Conservation (phyloP, 345 rosid species). For the Syzygium jambos region DNA sequence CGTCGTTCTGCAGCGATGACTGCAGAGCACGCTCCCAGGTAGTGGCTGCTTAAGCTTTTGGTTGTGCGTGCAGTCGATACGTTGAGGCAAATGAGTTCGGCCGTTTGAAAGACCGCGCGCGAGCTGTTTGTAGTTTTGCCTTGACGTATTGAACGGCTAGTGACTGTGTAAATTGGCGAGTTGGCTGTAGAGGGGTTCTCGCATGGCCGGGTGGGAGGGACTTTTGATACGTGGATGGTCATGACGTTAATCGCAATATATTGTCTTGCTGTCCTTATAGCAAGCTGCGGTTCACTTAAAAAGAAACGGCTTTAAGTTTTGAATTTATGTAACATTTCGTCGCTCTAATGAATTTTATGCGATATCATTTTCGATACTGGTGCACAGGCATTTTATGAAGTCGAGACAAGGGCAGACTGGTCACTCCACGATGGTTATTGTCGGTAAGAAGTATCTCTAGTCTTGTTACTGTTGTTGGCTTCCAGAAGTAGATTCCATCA, state of each 20-base stretch:
- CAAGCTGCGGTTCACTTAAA: background rate
- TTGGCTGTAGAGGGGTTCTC: background rate
- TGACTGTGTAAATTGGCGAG: background rate
- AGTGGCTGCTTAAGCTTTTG: background rate
- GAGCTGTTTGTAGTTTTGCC: background rate
- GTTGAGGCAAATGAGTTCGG: background rate
- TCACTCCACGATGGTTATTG: slow-evolving; percentile 56
- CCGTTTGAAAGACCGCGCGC: background rate
- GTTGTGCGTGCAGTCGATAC: background rate
- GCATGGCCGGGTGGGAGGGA: background rate
- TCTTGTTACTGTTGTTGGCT: background rate
- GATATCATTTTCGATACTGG: background rate
- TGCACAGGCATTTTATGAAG: slow-evolving; percentile 24
- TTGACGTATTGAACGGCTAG: background rate
- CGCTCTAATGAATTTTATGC: background rate
- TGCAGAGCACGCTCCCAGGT: slow-evolving; percentile 56
- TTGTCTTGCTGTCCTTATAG: background rate
- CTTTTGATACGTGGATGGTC: too few relatives aligned
- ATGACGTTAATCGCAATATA: background rate
- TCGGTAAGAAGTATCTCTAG: slow-evolving; percentile 31
- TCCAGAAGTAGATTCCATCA: background rate
- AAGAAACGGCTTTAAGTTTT: too few relatives aligned
- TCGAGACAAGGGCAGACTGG: slow-evolving; percentile 72
- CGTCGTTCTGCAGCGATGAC: slow-evolving; percentile 42
- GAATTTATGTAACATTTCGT: background rate